Conservation (phyloP, 768 basidiomycete species). For the Mycena albidolilacea region DNA sequence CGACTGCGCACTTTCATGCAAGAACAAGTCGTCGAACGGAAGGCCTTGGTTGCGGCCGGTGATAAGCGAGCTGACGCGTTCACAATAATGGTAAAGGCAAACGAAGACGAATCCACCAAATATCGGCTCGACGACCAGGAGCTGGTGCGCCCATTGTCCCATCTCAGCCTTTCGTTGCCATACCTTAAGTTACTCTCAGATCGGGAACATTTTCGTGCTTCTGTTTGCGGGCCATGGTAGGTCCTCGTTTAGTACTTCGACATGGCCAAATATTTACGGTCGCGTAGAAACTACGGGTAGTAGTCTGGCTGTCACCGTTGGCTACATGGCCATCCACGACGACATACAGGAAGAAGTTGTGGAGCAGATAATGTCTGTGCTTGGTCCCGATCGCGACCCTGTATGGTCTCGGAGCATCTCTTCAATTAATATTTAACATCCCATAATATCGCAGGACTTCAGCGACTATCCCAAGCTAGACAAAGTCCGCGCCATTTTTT, state of each 20-base stretch:
- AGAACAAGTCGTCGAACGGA: conserved; percentile 52
- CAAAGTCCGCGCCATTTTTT: conserved; percentile 48
- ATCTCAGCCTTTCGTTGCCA: not conserved
- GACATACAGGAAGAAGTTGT: conserved; percentile 65
- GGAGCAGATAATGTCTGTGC: conserved; percentile 58
- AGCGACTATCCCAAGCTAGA: conserved; percentile 42
- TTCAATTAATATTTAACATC: not conserved
- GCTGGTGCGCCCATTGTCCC: conserved; percentile 47
- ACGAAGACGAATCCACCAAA: conserved; percentile 60
- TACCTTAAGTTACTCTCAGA: conserved; percentile 46
- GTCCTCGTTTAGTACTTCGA: conserved; percentile 10
- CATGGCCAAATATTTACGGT: conserved; percentile 2
- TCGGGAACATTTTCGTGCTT: conserved; percentile 67
- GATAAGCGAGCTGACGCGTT: conserved; percentile 52
- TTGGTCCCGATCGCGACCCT: conserved; percentile 54
- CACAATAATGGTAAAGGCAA: conserved; percentile 61
- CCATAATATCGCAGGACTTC: conserved; percentile 27
- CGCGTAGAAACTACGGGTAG: conserved; percentile 65
- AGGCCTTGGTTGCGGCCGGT: conserved; percentile 44
- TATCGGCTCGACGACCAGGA: conserved; percentile 57
- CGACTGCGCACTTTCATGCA: conserved; percentile 56
- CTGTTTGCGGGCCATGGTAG: conserved; percentile 73
- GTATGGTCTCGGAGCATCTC: conserved; percentile 34
- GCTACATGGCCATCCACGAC: conserved; percentile 59
- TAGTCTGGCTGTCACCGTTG: conserved; percentile 63